Evolutionary conservation across 108 stramenopile genomes (phyloP).

Genomic region (Skeletonema menzelii): DNA sequence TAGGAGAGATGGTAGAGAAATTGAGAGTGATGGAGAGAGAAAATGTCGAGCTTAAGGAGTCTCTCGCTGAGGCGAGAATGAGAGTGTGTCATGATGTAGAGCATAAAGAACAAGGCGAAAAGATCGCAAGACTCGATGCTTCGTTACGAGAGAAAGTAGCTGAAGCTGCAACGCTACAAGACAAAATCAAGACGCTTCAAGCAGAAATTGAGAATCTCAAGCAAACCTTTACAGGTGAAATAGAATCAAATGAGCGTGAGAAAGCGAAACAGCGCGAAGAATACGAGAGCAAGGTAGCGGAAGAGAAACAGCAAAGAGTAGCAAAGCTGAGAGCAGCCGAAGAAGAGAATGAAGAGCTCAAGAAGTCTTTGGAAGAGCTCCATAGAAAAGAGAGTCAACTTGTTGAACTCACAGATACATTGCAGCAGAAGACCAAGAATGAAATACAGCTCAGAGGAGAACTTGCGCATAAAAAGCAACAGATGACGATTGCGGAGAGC

Average conservation of each 20-base stretch:
- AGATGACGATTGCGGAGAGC: constrained; percentile 22
- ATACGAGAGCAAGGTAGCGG: neutral
- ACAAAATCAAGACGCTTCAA: neutral
- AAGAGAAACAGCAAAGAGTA: neutral
- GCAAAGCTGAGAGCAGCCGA: constrained; percentile 3
- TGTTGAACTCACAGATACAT: constrained; percentile 5
- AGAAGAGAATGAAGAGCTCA: neutral
- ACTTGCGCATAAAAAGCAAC: constrained; percentile 27
- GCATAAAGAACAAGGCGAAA: neutral
- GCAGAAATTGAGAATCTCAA: neutral
- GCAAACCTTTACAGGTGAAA: neutral
- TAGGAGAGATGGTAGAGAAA: neutral
- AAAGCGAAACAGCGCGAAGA: neutral
- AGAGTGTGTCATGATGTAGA: neutral
- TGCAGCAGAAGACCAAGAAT: constrained; percentile 17
- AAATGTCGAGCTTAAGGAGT: constrained; percentile 11
- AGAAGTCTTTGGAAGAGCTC: constrained; percentile 6
- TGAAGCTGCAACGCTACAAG: neutral
- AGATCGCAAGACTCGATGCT: constrained; percentile 4
- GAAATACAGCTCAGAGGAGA: constrained; percentile 31
- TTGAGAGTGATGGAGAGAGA: constrained; percentile 1
- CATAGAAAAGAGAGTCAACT: neutral
- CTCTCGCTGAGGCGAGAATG: constrained; percentile 4
- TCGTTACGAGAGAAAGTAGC: neutral
- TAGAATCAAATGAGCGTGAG: neutral